phyloP scores from a whole-genome alignment of 805 yeast genomes.

The Candida vaughaniae region DNA sequence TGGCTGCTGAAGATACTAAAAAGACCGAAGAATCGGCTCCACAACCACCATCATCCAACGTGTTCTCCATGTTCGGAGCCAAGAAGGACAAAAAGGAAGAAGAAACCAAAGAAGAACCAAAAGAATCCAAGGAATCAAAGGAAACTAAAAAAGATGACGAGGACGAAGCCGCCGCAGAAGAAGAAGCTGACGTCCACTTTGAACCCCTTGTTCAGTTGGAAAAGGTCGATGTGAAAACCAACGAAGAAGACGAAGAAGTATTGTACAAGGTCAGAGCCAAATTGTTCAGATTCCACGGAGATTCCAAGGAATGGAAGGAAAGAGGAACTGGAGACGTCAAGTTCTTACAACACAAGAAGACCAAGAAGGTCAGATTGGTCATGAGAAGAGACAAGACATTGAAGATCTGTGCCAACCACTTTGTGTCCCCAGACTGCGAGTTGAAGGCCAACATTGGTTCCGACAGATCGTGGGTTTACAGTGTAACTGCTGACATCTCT shows the following conservation, averaged over 20 bases:
- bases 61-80: conserved; percentile 95
- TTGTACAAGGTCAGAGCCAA: conserved; percentile 83
- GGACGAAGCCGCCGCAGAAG: conserved; percentile 57
- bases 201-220: conserved; percentile 95
- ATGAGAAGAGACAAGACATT: conserved; percentile 99
- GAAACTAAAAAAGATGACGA: conserved; percentile 52
- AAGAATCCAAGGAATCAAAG: conserved; percentile 46
- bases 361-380: conserved; percentile 81
- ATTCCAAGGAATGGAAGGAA: conserved; percentile 95
- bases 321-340: conserved; percentile 99
- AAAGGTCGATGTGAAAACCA: conserved; percentile 94
- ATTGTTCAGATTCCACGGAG: conserved; percentile 84
- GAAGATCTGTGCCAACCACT: conserved; percentile 97
- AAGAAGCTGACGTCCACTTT: conserved; percentile 84
- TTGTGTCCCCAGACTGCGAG: conserved; percentile 74
- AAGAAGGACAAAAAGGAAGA: conserved; percentile 65
- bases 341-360: conserved; percentile 83
- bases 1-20: conserved; percentile 20
- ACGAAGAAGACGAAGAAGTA: conserved; percentile 32
- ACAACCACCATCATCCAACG: conserved; percentile 74
- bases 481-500: conserved; percentile 88
- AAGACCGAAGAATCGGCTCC: conserved; percentile 16
- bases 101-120: conserved; percentile 25
- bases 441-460: conserved; percentile 93
- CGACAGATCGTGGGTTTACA: conserved; percentile 98